These are phyloP conservation scores for Pyrenochaeta sp. DNA, from an alignment of 2,329 filamentous ascomycete species.

Conservation along the genomic window DNA sequence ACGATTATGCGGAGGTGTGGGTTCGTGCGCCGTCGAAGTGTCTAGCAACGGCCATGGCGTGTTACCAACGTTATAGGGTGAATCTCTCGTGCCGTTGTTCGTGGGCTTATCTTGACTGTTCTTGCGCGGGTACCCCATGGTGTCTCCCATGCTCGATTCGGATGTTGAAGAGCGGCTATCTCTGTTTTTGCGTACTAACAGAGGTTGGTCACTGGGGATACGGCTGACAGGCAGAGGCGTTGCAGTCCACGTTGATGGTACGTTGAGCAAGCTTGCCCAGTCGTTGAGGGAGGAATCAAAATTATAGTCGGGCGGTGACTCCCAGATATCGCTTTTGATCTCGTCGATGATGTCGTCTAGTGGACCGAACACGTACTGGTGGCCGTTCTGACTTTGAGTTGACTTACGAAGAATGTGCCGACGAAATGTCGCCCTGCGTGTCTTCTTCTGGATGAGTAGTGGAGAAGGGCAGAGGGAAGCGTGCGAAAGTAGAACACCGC, in stretches of 20 bases:
- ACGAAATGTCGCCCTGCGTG: slow-evolving; percentile 37
- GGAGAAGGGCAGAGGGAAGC: slow-evolving; percentile 35
- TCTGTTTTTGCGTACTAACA: slow-evolving; percentile 45
- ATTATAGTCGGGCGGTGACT: slow-evolving; percentile 22
- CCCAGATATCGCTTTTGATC: slow-evolving; percentile 42
- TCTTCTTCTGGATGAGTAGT: slow-evolving; percentile 41
- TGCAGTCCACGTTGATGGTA: slow-evolving; percentile 30
- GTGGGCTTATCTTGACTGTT: slow-evolving; percentile 18
- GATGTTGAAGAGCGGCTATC: slow-evolving; percentile 41
- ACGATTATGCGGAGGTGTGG: not conserved
- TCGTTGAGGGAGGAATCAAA: slow-evolving; percentile 18
- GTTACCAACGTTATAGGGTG: not conserved
- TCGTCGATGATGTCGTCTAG: slow-evolving; percentile 48
- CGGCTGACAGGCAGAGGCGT: slow-evolving; percentile 42
- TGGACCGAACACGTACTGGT: slow-evolving; percentile 27
- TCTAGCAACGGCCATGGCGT: slow-evolving; percentile 26
- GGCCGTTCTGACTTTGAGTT: slow-evolving; percentile 10
- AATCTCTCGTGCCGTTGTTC: slow-evolving; percentile 11
- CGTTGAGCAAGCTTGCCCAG: slow-evolving; percentile 28
- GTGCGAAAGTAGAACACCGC: slow-evolving; percentile 19
- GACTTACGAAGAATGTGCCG: slow-evolving; percentile 36
- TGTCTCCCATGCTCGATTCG: slow-evolving; percentile 29
- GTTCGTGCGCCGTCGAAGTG: not conserved
- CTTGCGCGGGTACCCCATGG: slow-evolving; percentile 21
- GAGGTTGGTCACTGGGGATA: slow-evolving; percentile 39